A percentile compares a stretch with the other conserved stretches of the same genome.
Evolutionary conservation across 1,284 basidiomycete genomes (phyloP).

Genomic region (Ganoderma leucocontextum): DNA sequence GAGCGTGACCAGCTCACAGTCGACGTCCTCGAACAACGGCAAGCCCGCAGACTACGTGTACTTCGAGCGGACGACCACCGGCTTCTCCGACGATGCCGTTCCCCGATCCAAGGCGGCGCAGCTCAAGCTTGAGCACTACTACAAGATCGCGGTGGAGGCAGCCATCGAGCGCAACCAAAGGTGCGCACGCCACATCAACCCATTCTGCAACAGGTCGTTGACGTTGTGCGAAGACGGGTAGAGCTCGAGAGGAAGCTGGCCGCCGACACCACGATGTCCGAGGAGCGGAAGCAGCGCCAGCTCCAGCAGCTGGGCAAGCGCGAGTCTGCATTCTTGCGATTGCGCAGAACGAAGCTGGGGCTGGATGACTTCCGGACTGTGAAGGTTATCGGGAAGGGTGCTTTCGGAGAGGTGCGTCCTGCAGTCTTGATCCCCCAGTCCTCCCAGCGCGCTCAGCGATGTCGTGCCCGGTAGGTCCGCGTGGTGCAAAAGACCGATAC

Average conservation of each 20-base stretch:
- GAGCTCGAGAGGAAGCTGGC: conserved; percentile 92
- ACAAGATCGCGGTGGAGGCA: conserved; percentile 92
- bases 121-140: conserved; percentile 97
- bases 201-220: conserved; percentile 4
- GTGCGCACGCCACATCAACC: conserved; percentile 41
- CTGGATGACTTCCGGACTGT: conserved; percentile 95
- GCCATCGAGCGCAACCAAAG: conserved; percentile 82
- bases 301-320: conserved; percentile 90
- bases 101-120: conserved; percentile 96
- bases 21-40: conserved; percentile 32
- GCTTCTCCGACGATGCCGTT: conserved; percentile 89
- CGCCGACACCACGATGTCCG: conserved; percentile 74
- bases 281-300: conserved; percentile 91
- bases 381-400: conserved; percentile 99
- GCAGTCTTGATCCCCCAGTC: neutral
- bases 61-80: conserved; percentile 88
- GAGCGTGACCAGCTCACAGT: conserved; percentile 39
- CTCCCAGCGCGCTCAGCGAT: conserved; percentile 18
- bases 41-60: conserved; percentile 89
- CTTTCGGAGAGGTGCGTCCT: conserved; percentile 88
- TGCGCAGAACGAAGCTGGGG: conserved; percentile 93
- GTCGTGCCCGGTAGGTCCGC: conserved; percentile 69
- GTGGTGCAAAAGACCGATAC: conserved; percentile 98
- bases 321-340: conserved; percentile 91
- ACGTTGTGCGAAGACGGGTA: conserved; percentile 72